Base-by-base conservation (phyloP, 441 rosid species). In the Populus trichocarpa region DNA sequence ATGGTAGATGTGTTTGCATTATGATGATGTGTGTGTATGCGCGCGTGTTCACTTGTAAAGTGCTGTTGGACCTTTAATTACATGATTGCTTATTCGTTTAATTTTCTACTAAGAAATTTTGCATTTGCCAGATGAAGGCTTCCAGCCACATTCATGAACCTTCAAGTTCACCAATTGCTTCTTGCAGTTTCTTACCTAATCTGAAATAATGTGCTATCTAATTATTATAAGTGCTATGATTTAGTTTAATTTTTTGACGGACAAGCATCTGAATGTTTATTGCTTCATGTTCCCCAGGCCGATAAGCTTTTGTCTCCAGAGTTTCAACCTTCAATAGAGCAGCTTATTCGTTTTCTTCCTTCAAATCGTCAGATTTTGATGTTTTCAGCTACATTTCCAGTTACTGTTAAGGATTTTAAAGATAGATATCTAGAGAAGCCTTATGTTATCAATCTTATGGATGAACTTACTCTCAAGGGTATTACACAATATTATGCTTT, bases 331-430 rank as follows among this genome's bases (percentile, higher is more conserved):
- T 96, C 98, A 26, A 76, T 96, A 68, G 98, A 90, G 88, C 97
- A 94, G 84, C 86, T 96, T 83, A 92, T 96, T 79, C 90, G 87
- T 38, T 96, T 96, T 88, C 91, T 96, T 75, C 94, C 97, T 18
- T 50, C 80, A 70, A 89, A 57, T 80, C 99, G 97, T 65, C 99
- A 96, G 87, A 87, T 94, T 78, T 85, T 96, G 88, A 93, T 96
- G 99, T 96, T 84, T 87, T 96, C 99, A 26, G 99, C 99, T 42
- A 96, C 99, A 23, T 96, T 94, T 81, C 99, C 99, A 64, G 99
- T 96, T 74, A 96, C 98, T 36, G 97, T 96, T 61, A 96, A 96
- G 91, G 94, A 91, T 79, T 96, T 96, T 73, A 96, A 96, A 86
- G 99, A 94, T 84, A 86, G 94, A 85, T 96, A 86, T 85, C 82